Conservation (phyloP, 352 stramenopile species). For the Pythium dissimile region DNA sequence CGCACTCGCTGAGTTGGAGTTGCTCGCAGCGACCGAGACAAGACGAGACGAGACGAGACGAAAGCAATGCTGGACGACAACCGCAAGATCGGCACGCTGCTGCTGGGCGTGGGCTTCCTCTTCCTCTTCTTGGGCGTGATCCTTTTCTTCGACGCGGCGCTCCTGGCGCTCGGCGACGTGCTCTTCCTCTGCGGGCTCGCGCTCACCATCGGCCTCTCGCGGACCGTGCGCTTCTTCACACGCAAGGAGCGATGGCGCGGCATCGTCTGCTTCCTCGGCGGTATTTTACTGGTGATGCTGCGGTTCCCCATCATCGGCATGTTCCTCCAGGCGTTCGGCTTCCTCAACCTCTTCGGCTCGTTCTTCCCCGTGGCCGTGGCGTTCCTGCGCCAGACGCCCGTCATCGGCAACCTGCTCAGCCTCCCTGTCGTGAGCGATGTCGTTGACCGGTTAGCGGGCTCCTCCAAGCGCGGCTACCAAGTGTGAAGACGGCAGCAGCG, state of each 20-base stretch:
- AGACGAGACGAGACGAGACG: no score
- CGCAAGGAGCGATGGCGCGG: slow-evolving; percentile 91
- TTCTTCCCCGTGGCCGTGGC: slow-evolving; percentile 95
- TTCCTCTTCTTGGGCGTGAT: slow-evolving; percentile 93
- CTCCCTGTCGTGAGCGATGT: slow-evolving; percentile 77
- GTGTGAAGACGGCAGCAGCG: slow-evolving; percentile 29
- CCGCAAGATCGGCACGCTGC: slow-evolving; percentile 93
- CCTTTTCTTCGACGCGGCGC: slow-evolving; percentile 93
- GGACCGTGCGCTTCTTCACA: slow-evolving; percentile 94
- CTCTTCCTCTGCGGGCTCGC: slow-evolving; percentile 92
- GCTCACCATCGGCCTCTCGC: slow-evolving; percentile 91
- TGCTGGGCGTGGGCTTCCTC: slow-evolving; percentile 89
- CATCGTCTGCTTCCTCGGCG: slow-evolving; percentile 93
- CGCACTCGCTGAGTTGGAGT: no score
- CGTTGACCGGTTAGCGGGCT: slow-evolving; percentile 83
- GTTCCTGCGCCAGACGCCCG: slow-evolving; percentile 90
- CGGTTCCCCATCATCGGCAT: slow-evolving; percentile 93
- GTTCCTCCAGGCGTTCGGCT: slow-evolving; percentile 91
- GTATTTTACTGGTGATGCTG: slow-evolving; percentile 91
- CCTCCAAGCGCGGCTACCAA: slow-evolving; percentile 82
- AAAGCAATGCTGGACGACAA: slow-evolving; percentile 94
- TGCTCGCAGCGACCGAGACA: no score
- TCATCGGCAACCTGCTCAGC: slow-evolving; percentile 87
- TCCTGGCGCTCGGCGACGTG: slow-evolving; percentile 93
- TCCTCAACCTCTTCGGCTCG: slow-evolving; percentile 95